A percentile compares a stretch with the other conserved stretches of the same genome.
Evolutionary conservation across 495 filamentous ascomycete species (phyloP).

Genomic region (Neurospora sp.): DNA sequence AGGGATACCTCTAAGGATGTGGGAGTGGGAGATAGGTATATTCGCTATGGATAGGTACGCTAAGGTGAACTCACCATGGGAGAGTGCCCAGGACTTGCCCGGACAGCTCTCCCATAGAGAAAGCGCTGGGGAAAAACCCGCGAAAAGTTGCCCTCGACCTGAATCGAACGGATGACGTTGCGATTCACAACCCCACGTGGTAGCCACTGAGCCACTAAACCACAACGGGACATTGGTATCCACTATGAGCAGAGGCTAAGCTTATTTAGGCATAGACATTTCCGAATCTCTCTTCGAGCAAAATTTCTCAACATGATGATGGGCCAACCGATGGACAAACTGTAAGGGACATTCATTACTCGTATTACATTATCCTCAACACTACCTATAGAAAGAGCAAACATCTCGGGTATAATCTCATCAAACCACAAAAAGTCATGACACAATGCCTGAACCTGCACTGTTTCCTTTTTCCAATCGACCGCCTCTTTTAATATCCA

Average conservation of each 20-base stretch:
- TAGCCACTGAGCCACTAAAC: background rate
- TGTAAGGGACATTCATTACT: background rate
- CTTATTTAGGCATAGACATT: background rate
- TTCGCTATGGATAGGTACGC: background rate
- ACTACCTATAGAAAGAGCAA: background rate
- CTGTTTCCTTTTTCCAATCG: background rate
- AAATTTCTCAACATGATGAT: background rate
- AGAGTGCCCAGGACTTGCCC: background rate
- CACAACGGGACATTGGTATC: background rate
- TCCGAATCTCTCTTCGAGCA: background rate
- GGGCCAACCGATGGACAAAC: background rate
- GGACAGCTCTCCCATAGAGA: background rate
- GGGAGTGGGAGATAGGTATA: background rate
- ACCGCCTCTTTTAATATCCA: background rate
- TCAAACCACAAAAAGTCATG: background rate
- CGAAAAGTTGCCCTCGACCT: background rate
- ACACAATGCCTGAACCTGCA: background rate
- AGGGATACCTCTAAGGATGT: background rate
- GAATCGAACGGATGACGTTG: no score
- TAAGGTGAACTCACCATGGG: background rate
- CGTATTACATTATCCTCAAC: background rate
- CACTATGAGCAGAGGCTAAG: background rate
- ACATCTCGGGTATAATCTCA: background rate
- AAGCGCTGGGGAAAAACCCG: background rate
- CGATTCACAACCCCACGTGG: no score